Conservation (phyloP, 805 yeast species). For the Yarrowia yakushimensis region DNA sequence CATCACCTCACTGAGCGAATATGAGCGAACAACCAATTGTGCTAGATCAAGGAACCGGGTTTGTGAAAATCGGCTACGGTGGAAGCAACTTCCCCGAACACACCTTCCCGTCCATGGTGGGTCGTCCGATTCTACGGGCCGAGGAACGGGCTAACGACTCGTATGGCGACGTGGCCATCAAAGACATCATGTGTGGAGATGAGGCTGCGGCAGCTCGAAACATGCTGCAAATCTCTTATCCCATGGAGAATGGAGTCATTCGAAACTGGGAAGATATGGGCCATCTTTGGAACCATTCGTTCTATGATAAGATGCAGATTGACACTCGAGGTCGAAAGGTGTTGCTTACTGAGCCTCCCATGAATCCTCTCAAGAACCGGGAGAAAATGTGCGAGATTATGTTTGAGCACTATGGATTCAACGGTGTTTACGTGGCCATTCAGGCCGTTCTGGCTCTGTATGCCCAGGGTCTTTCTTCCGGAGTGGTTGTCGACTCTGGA, state of each 20-base stretch:
- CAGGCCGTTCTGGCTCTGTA: conserved; percentile 97
- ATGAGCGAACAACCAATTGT: conserved; percentile 42
- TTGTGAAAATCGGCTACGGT: conserved; percentile 94
- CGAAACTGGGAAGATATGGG: conserved; percentile 99
- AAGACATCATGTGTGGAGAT: conserved; percentile 96
- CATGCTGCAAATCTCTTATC: conserved; percentile 87
- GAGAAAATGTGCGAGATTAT: conserved; percentile 88
- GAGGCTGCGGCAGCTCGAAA: conserved; percentile 92
- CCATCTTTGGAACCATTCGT: conserved; percentile 96
- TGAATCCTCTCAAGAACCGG: conserved; percentile 90
- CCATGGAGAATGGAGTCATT: conserved; percentile 98
- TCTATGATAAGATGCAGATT: conserved; percentile 82
- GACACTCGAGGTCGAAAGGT: conserved; percentile 73
- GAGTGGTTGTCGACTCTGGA: conserved; percentile 98
- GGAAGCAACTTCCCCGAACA: conserved; percentile 96
- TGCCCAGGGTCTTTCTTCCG: conserved; percentile 94
- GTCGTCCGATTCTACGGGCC: conserved; percentile 94
- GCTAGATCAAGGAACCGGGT: conserved; percentile 98
- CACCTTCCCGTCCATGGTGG: conserved; percentile 96
- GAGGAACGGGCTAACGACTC: conserved; percentile 75
- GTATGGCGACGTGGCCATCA: conserved; percentile 54
- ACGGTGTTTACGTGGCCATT: conserved; percentile 92
- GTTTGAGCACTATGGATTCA: conserved; percentile 87
- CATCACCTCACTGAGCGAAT: conserved; percentile 13
- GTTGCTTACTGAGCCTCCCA: conserved; percentile 93